These are phyloP conservation scores for Alternaria brassicicola DNA, from an alignment of 2,329 filamentous ascomycete genomes.

Conservation along the genomic window DNA sequence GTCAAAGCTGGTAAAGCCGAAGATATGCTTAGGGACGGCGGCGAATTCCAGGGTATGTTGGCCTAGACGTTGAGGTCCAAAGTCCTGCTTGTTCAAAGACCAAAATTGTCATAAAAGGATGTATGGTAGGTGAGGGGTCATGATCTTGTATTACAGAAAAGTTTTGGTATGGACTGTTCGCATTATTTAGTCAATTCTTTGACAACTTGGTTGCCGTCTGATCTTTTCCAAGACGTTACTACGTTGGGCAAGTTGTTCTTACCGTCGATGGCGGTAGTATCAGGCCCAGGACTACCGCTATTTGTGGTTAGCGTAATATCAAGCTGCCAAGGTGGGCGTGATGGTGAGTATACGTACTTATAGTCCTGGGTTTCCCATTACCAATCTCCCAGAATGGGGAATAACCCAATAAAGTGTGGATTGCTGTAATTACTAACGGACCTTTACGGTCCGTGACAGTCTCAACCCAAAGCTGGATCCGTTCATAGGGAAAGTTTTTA, in stretches of 20 bases:
- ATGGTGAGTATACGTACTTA: neutral
- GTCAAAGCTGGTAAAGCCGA: conserved; percentile 43
- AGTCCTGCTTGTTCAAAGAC: neutral
- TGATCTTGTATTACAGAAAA: neutral
- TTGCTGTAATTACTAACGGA: neutral
- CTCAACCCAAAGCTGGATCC: no score
- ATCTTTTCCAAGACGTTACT: neutral
- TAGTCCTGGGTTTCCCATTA: neutral
- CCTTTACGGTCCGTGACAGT: neutral
- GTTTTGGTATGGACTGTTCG: neutral
- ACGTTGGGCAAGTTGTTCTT: neutral
- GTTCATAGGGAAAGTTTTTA: no score
- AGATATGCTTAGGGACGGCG: conserved; percentile 45
- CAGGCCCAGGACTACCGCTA: neutral
- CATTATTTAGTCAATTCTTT: neutral
- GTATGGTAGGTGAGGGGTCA: neutral
- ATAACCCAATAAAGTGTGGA: neutral
- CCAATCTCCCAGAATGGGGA: neutral
- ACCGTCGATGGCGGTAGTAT: neutral
- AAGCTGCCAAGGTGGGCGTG: neutral
- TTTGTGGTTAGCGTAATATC: neutral
- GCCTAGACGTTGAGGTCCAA: conserved; percentile 17
- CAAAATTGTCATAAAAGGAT: neutral
- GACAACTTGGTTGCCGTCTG: neutral
- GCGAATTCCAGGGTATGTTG: conserved; percentile 45